These are phyloP conservation scores for Boletus vinaceobasis DNA, from an alignment of 768 basidiomycete species.

Conservation along the genomic window DNA sequence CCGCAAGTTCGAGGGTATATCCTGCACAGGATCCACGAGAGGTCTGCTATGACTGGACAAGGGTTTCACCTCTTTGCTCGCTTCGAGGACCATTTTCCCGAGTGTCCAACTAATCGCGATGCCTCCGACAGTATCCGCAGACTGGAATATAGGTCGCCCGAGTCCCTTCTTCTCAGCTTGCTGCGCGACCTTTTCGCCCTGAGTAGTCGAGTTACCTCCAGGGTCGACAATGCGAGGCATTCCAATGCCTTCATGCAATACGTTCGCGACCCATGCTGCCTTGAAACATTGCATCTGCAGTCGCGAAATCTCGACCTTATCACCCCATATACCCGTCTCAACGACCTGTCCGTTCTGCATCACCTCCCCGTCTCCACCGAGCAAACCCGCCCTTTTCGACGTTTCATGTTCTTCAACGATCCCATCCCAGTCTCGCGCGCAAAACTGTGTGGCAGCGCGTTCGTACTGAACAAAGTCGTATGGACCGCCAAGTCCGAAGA, in stretches of 20 bases:
- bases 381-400: conserved; percentile 44
- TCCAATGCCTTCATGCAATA: conserved; percentile 93
- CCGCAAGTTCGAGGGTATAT: conserved; percentile 51
- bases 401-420: conserved; percentile 65
- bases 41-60: conserved; percentile 47
- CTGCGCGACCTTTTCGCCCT: conserved; percentile 64
- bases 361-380: conserved; percentile 67
- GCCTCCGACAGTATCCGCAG: conserved; percentile 85
- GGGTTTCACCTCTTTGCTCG: conserved; percentile 77
- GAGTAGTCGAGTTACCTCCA: conserved; percentile 71
- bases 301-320: conserved; percentile 75
- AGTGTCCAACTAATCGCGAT: conserved; percentile 97
- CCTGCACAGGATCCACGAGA: conserved; percentile 71
- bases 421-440: conserved; percentile 71
- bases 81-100: conserved; percentile 98
- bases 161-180: conserved; percentile 84
- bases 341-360: conserved; percentile 57
- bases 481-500: conserved; percentile 89
- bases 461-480: conserved; percentile 98
- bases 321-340: conserved; percentile 65
- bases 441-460: conserved; percentile 85
- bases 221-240: conserved; percentile 88
- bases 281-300: conserved; percentile 99
- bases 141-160: conserved; percentile 83
- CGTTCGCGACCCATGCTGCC: conserved; percentile 96